These are phyloP conservation scores for Blepharisma japonicum DNA, from an alignment of 73 alveolate species.

Conservation along the genomic window DNA sequence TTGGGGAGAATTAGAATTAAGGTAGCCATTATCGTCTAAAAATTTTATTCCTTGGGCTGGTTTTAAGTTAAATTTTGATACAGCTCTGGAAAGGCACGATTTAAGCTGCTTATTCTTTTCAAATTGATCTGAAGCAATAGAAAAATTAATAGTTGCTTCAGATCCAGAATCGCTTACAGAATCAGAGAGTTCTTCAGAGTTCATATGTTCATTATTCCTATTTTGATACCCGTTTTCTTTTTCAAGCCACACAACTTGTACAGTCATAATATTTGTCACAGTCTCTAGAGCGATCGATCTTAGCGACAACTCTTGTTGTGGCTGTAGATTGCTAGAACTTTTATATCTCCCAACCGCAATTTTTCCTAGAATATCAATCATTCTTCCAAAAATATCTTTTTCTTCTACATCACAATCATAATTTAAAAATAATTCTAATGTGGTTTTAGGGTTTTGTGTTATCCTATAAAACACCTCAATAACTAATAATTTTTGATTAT, in stretches of 20 bases:
- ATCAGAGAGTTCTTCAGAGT: constrained; percentile 25
- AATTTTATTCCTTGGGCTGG: constrained; percentile 89
- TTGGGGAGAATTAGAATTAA: constrained; percentile 56
- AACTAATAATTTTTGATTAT: constrained; percentile 75
- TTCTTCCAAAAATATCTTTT: constrained; percentile 64
- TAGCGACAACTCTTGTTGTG: constrained; percentile 54
- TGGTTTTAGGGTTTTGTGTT: constrained; percentile 62
- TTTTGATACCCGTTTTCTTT: constrained; percentile 1
- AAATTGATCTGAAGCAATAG: constrained; percentile 10
- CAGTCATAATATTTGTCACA: constrained; percentile 45
- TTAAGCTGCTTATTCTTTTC: constrained; percentile 58
- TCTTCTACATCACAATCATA: constrained; percentile 75
- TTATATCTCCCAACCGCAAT: constrained; percentile 78
- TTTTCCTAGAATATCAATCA: constrained; percentile 74
- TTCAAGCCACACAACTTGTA: constrained; percentile 35
- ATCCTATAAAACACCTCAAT: constrained; percentile 82
- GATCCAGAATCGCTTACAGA: constrained; percentile 8
- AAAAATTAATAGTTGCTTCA: constrained; percentile 2
- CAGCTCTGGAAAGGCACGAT: constrained; percentile 82
- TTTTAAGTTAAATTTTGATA: constrained; percentile 86
- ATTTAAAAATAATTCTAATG: constrained; percentile 89
- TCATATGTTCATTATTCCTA: not conserved
- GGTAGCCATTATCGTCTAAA: constrained; percentile 59
- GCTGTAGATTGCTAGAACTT: constrained; percentile 39
- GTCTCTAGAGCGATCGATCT: constrained; percentile 58